Evolutionary conservation across 371 early-diverging fungal genomes (phyloP), one percentile per base, ranked within the genome.

Genomic region (Neoconidiobolus thromboides): DNA sequence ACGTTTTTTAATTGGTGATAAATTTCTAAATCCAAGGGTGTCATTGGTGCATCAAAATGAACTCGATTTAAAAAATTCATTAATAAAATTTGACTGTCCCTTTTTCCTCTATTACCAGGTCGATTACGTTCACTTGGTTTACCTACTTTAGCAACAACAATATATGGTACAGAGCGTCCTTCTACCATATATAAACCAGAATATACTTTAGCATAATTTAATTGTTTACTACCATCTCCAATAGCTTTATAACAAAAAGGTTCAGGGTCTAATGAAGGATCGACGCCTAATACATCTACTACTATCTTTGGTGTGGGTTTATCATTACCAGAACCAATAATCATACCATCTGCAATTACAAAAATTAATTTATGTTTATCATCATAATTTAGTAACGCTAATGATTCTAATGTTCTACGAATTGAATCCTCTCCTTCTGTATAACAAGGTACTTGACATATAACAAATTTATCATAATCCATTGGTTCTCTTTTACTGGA

Each of bases 121-220:
- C 78, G 76, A 46, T 69, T 67, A 5, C 60, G 69, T 61, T 89
- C 86, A 42, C 67, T 69, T 0, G 81, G 80, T 37, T 79, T 79
- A 55, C 91, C 91, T 36, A 81, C 82, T 66, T 93, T 93, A 60
- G 79, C 83, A 1, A 91, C 80, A 1, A 90, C 84, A 39, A 93
- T 73, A 59, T 82, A 86, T 2, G 90, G 90, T 0, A 90, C 86
- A 10, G 79, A 76, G 58, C 81, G 87, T 2, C 92, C 93, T 5
- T 82, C 73, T 60, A 77, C 71, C 63, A 86, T 86, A 63, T 87
- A 93, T 14, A 83, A 68, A 2, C 95, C 97, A 36, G 89, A 82
- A 72, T 91, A 90, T 38, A 97, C 83, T 65, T 86, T 90, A 62
- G 79, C 93, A 79, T 84, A 82, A 68, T 95, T 93, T 63, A 80